phyloP scores from a whole-genome alignment of 228 moss, liverwort and hornwort genomes.

The Sphagnum fallax region DNA sequence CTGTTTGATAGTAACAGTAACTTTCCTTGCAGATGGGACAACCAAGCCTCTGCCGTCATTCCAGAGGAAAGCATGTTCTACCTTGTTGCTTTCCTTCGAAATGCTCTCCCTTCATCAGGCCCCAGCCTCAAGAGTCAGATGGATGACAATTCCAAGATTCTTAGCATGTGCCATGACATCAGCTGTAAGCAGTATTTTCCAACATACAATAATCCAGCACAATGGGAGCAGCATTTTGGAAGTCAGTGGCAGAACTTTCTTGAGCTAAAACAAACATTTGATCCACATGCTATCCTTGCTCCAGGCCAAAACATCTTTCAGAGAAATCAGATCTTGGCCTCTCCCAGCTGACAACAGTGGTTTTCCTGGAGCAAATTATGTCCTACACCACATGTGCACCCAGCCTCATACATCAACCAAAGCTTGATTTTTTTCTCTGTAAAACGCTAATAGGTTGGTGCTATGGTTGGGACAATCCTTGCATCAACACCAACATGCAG shows the following conservation, averaged over 20 bases:
- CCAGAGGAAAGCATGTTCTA: slow-evolving; percentile 76
- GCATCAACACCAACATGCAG: no score
- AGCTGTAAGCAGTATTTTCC: slow-evolving; percentile 61
- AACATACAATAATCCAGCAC: slow-evolving; percentile 7
- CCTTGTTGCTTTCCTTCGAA: slow-evolving; percentile 68
- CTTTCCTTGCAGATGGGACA: slow-evolving; percentile 52
- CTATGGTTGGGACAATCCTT: no score
- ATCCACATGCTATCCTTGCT: slow-evolving; percentile 61
- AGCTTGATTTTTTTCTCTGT: no score
- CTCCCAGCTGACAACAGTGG: background rate
- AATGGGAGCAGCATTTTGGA: slow-evolving; percentile 52
- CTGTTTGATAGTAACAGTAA: background rate
- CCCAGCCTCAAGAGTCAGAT: slow-evolving; percentile 17
- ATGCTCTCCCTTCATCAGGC: slow-evolving; percentile 35
- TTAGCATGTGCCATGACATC: slow-evolving; percentile 29
- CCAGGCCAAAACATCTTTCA: slow-evolving; percentile 75
- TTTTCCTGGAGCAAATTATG: no score
- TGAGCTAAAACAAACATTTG: slow-evolving; percentile 45
- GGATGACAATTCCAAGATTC: slow-evolving; percentile 35
- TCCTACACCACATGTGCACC: no score
- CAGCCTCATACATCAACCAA: no score
- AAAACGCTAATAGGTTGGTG: no score
- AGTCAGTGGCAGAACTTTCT: slow-evolving; percentile 32
- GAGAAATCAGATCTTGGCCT: background rate
- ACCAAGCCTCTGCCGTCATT: slow-evolving; percentile 46